Evolutionary conservation across 352 stramenopile species (phyloP), one percentile per base, ranked within the genome.

Genomic region (Phytophthora melonis): DNA sequence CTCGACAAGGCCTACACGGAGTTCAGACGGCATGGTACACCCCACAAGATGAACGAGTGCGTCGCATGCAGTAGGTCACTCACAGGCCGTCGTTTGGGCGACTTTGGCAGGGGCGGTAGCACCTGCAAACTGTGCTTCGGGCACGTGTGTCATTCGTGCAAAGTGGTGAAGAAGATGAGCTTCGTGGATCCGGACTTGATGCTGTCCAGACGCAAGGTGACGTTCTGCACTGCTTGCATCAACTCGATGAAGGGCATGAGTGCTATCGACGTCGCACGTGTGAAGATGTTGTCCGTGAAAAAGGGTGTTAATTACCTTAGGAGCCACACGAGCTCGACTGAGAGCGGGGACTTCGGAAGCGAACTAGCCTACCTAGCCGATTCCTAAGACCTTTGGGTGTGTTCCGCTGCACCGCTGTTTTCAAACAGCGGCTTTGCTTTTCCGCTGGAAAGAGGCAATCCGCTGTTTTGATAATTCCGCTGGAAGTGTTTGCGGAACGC

Each of bases 121-220:
- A 59, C 45, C 21, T 81, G 67, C 59, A 79, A 77, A 30, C 49
- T 80, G n/a, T 82, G 75, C n/a, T 69, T 75, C 23, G 49, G 60
- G 8, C 39, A 65, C 13, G 63, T 83, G n/a, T 83, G 77, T 23
- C 60, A 75, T 5, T 39, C 64, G 2, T 83, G 77, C 64, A 74
- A 60, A 34, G 55, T 78, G 11, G 56, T 68, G 55, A 55, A 54
- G 21, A 82, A 77, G 50, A 21, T 84, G 54, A 79, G 68, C 45
- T 84, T 84, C 56, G 66, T 84, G 41, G 55, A 74, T 25, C 25
- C 66, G 2, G 45, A 54, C 18, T 18, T 54, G 18, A 27, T 16
- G 47, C 47, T 54, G 10, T 53, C 45, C 1, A 27, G n/a, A 23
- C 45, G 45, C 45, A 53, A 53, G 45, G 45, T 53, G 14, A 53